Base-by-base conservation (phyloP, 805 yeast genomes). In the Blastobotrys robertii region DNA sequence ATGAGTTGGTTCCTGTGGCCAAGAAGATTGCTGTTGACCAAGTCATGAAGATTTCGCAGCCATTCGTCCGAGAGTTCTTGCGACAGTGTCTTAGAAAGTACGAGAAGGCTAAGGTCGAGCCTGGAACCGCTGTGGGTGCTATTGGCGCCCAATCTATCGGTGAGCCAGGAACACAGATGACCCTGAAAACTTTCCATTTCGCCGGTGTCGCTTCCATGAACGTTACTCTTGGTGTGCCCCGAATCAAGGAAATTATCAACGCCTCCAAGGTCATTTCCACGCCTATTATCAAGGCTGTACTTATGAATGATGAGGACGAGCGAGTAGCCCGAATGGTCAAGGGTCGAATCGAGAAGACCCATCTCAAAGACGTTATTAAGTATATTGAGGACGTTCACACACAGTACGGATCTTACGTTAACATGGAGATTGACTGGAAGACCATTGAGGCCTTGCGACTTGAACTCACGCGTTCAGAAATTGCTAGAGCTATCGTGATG, bases 131-230 rank as follows among this genome's bases (percentile, higher is more conserved):
- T 2, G 97, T 92, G 43, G 98, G 98, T 52, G 97, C 98, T 19
- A 88, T 92, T 66, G 98, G 97, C 53, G 98, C 98, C 0, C 98
- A 92, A 62, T 85, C 96, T 36, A 92, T 92, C 69, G 98, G 98
- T 68, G 98, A 90, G 60, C 98, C 98, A 15, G 98, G 97, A 62
- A 92, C 98, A 1, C 98, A 92, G 68, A 92, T 92, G 98, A 92
- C 98, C 3, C 73, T 83, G 59, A 83, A 83, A 61, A 83, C 94
- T 46, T 90, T 90, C 85, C 98, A 92, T 72, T 92, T 92, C 73
- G 98, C 98, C 57, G 98, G 98, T 73, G 98, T 92, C 45, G 97
- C 98, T 30, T 84, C 95, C 38, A 92, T 90, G 97, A 92, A 92
- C 69, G 95, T 90, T 51, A 92, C 98, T 0, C 75, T 92, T 53